Evolutionary conservation across 306 rosid species (phyloP), one percentile per base, ranked within the genome.

Genomic region (Astragalus glycyphyllos): DNA sequence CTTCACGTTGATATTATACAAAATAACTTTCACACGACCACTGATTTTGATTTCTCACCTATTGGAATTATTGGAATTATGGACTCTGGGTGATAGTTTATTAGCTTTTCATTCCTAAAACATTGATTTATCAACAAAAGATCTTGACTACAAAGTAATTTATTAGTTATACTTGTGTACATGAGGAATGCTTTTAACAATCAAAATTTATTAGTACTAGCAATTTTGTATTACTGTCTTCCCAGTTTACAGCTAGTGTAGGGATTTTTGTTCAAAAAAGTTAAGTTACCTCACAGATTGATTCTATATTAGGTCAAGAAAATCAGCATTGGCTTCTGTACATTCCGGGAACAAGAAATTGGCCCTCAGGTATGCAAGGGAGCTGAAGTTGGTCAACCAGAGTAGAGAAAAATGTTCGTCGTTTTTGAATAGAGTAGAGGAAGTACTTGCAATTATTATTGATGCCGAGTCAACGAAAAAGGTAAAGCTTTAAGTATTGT

Each of bases 401-500:
- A 89, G 91, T 69, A 82, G 92, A 67, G 95, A 87, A 73, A 90
- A 94, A 79, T 89, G 96, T 63, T 71, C 82, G 50, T 78, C 86
- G 14, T 86, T 94, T 79, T 72, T 90, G 85, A 88, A 71, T 73
- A 86, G 97, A 84, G 96, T 94, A 69, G 96, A 90, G 82, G 96
- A 90, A 86, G 92, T 94, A 46, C 85, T 87, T 57, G 72, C 79
- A 2, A 64, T 80, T 49, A 86, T 90, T 73, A 79, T 85, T 4
- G 85, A 87, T 82, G 95, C 97, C 0, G 98, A 94, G 74, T 84
- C 92, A 44, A 87, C 95, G 0, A 90, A 90, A 79, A 86, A 84
- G 96, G 98, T 90, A 49, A 14, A 11, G 62, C 68, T 58, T 79
- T 42, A 4, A 29, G 48, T 47, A 13, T 8, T 48, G 20, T 71